Percentiles rank a stretch among this genome's conserved stretches.
Evolutionary conservation across 495 filamentous ascomycete species (phyloP).

Genomic region (Daldinia grandis): DNA sequence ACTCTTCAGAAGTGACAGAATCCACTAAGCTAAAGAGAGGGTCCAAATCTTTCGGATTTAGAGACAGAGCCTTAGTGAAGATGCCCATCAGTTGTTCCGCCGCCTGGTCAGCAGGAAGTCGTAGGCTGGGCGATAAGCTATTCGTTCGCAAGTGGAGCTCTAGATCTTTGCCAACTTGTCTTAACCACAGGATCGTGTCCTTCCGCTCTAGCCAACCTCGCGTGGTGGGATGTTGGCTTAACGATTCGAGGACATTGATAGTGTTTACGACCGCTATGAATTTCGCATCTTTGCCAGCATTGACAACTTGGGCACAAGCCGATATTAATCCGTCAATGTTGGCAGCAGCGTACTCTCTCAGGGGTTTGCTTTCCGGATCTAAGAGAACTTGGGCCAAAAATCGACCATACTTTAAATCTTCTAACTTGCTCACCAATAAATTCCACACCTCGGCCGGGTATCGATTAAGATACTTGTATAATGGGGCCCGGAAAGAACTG

Average conservation of each 20-base stretch:
- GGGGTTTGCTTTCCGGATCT: constrained; percentile 73
- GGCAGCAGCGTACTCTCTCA: constrained; percentile 76
- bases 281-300: constrained; percentile 67
- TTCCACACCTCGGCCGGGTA: constrained; percentile 89
- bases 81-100: constrained; percentile 89
- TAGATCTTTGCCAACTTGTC: constrained; percentile 79
- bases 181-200: constrained; percentile 70
- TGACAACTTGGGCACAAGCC: constrained; percentile 66
- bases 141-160: constrained; percentile 75
- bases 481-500: constrained; percentile 88
- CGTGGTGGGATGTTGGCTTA: constrained; percentile 67
- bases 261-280: constrained; percentile 83
- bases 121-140: constrained; percentile 71
- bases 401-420: constrained; percentile 87
- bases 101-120: constrained; percentile 88
- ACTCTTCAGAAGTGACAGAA: constrained; percentile 80
- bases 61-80: constrained; percentile 77
- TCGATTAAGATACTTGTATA: constrained; percentile 93
- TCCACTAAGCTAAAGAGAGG: constrained; percentile 87
- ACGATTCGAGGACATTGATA: constrained; percentile 81
- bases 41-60: constrained; percentile 81
- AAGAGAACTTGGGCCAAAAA: constrained; percentile 92
- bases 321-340: constrained; percentile 75
- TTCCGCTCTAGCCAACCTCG: constrained; percentile 81
- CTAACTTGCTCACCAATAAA: constrained; percentile 76